phyloP scores from a whole-genome alignment of 805 yeast genomes.

The Candida schatavii region DNA sequence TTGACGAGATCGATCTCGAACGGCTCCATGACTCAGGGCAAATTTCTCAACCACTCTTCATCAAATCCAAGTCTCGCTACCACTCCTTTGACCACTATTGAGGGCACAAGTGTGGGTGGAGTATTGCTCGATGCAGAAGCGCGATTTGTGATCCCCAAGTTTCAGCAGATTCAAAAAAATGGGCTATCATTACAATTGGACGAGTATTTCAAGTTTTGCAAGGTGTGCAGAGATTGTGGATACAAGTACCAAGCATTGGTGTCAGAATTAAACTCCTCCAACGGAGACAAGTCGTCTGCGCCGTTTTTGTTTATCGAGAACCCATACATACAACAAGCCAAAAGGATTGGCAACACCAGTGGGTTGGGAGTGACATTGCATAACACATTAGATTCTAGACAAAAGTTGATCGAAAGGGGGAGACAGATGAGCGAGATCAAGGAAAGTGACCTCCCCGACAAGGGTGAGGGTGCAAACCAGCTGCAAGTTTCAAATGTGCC shows the following conservation, averaged over 20 bases:
- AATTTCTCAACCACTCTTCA: not conserved
- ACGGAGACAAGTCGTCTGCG: constrained; percentile 4
- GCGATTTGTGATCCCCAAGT: constrained; percentile 36
- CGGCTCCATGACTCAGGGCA: not conserved
- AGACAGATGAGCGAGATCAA: constrained; percentile 6
- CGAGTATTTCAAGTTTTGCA: constrained; percentile 21
- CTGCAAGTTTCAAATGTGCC: constrained; percentile 20
- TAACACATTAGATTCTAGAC: not conserved
- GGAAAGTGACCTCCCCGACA: constrained; percentile 1
- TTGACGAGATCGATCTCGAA: not conserved
- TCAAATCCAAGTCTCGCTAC: not conserved
- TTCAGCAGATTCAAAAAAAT: constrained; percentile 16
- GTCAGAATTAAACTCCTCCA: constrained; percentile 13
- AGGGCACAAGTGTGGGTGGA: constrained; percentile 9
- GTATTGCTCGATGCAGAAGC: constrained; percentile 22
- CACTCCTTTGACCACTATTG: not conserved
- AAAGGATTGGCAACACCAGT: not conserved
- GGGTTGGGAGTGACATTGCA: not conserved
- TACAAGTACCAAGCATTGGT: constrained; percentile 18
- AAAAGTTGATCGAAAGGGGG: constrained; percentile 5
- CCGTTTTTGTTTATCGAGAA: constrained; percentile 28
- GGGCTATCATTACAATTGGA: constrained; percentile 2
- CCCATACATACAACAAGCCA: constrained; percentile 19
- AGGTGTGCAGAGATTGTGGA: constrained; percentile 35
- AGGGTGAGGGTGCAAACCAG: constrained; percentile 2